Evolutionary conservation across 257 asterid species (phyloP).

Genomic region (Primulina huaijiensis): DNA sequence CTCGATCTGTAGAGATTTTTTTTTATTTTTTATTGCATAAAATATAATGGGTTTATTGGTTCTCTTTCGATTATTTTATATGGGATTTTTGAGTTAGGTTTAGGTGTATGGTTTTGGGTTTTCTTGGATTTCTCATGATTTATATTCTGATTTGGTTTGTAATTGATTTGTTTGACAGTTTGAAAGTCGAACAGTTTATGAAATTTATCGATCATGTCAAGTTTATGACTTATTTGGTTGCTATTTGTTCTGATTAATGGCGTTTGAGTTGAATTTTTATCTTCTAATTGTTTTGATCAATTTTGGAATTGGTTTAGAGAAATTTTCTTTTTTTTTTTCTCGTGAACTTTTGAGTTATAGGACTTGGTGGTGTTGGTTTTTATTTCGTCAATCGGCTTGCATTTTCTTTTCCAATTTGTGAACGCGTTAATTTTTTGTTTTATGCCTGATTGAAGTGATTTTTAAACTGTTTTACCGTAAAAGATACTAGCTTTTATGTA

Average conservation of each 20-base stretch:
- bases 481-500: background rate
- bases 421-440: background rate
- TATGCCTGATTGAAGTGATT: background rate
- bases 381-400: too few relatives aligned
- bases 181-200: background rate
- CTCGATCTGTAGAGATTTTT: constrained; percentile 6
- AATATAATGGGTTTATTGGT: too few relatives aligned
- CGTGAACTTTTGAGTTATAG: background rate
- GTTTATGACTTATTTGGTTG: constrained; percentile 1
- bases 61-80: background rate
- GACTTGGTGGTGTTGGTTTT: too few relatives aligned
- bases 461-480: background rate
- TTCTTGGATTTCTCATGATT: background rate
- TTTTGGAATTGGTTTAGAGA: background rate
- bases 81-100: constrained; percentile 15
- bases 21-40: background rate
- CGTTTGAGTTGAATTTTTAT: background rate
- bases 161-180: background rate
- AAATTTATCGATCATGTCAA: background rate
- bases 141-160: background rate
- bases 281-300: background rate
- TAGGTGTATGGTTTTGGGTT: background rate
- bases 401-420: background rate
- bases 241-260: background rate
- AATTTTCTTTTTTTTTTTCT: background rate